Conservation (phyloP, 2,329 filamentous ascomycete genomes). For the Reticulascus tulasneorum region DNA sequence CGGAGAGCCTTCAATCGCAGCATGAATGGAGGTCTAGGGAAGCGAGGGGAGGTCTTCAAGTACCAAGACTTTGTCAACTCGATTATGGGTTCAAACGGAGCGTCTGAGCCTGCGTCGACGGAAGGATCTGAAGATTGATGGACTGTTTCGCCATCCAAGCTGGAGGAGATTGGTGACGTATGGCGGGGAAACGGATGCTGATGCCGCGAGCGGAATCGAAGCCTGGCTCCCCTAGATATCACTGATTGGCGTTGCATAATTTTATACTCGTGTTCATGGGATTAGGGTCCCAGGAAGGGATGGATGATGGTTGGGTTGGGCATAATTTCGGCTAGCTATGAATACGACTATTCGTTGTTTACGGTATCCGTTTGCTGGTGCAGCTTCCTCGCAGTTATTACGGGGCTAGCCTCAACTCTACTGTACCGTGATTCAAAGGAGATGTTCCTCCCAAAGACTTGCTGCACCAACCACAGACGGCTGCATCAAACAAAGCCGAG, state of each 20-base stretch:
- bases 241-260: neutral
- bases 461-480: no score
- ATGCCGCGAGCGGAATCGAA: neutral
- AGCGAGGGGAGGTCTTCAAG: slow-evolving; percentile 82
- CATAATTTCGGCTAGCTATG: slow-evolving; percentile 9
- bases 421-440: no score
- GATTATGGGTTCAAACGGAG: slow-evolving; percentile 51
- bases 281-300: neutral
- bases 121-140: slow-evolving; percentile 19
- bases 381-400: no score
- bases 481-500: no score
- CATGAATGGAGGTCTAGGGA: slow-evolving; percentile 49
- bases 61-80: slow-evolving; percentile 88
- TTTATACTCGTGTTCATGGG: neutral
- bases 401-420: no score
- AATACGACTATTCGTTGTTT: no score
- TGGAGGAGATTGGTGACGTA: neutral
- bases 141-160: neutral
- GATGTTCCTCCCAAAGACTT: no score
- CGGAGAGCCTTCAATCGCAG: slow-evolving; percentile 74
- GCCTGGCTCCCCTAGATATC: neutral
- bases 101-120: slow-evolving; percentile 24
- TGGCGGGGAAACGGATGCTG: neutral
- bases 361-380: no score
- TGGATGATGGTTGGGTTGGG: slow-evolving; percentile 2